These are phyloP conservation scores for Neurospora sp. DNA, from an alignment of 495 filamentous ascomycete genomes.

Conservation along the genomic window DNA sequence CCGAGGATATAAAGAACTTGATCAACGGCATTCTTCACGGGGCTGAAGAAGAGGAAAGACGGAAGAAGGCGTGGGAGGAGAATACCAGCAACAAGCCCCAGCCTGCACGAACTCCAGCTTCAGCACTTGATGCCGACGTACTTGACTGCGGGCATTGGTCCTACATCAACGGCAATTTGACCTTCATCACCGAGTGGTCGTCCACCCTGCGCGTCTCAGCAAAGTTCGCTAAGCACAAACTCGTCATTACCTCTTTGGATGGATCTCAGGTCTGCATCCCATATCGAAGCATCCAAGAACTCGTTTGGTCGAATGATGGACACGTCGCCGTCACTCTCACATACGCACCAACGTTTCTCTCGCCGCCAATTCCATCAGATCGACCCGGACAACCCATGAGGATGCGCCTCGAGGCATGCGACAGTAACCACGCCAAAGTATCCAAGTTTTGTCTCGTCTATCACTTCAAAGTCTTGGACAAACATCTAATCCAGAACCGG, in stretches of 20 bases:
- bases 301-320: constrained; percentile 23
- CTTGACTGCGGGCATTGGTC: constrained; percentile 43
- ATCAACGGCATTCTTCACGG: constrained; percentile 28
- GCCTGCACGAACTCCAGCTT: not conserved
- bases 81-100: not conserved
- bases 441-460: constrained; percentile 11
- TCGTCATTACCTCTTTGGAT: constrained; percentile 23
- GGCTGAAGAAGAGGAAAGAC: constrained; percentile 8
- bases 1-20: constrained; percentile 14
- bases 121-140: constrained; percentile 19
- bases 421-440: constrained; percentile 2
- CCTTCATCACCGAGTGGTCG: constrained; percentile 37
- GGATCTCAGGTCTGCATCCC: constrained; percentile 26
- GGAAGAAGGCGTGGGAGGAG: constrained; percentile 3
- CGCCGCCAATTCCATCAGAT: not conserved
- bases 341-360: constrained; percentile 9
- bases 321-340: constrained; percentile 26
- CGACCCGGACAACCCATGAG: constrained; percentile 17
- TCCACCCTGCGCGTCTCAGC: constrained; percentile 22
- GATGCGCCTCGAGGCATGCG: constrained; percentile 10
- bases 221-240: constrained; percentile 33
- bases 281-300: constrained; percentile 23
- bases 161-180: constrained; percentile 27
- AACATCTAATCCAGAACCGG: not conserved
- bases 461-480: constrained; percentile 3